Evolutionary conservation across 1,139 yeast species (phyloP).

Genomic region (Debaryomyces fabryi): DNA sequence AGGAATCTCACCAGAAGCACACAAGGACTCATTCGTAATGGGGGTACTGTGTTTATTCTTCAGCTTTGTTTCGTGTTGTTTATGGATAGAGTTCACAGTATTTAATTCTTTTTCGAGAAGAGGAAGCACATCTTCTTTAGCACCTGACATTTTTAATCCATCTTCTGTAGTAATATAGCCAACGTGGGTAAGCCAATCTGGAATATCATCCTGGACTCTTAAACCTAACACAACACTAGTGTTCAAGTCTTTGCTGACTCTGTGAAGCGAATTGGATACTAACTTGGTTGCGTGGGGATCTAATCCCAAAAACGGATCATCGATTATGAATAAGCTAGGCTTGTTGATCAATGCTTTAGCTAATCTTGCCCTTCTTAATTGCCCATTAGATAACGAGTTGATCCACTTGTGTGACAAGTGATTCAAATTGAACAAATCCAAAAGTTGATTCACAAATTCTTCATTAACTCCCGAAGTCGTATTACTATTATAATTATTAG

Average conservation of each 20-base stretch:
- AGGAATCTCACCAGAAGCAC: slow-evolving; percentile 19
- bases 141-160: slow-evolving; percentile 58
- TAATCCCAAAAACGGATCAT: slow-evolving; percentile 90
- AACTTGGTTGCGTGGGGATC: slow-evolving; percentile 72
- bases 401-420: slow-evolving; percentile 73
- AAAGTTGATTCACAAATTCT: slow-evolving; percentile 40
- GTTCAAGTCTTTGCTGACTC: slow-evolving; percentile 28
- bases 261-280: slow-evolving; percentile 51
- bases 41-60: slow-evolving; percentile 9
- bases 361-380: slow-evolving; percentile 83
- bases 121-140: slow-evolving; percentile 26
- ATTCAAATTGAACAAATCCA: slow-evolving; percentile 55
- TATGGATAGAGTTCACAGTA: slow-evolving; percentile 10
- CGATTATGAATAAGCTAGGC: slow-evolving; percentile 72
- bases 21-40: slow-evolving; percentile 12
- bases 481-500: slow-evolving; percentile 49
- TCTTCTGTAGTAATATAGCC: slow-evolving; percentile 55
- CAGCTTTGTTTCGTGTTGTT: slow-evolving; percentile 11
- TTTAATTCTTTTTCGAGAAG: slow-evolving; percentile 10
- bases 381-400: slow-evolving; percentile 90
- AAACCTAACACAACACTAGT: slow-evolving; percentile 66
- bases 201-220: slow-evolving; percentile 72
- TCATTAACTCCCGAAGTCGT: slow-evolving; percentile 19
- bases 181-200: slow-evolving; percentile 76
- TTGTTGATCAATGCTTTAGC: slow-evolving; percentile 70